A percentile compares a stretch with the other conserved stretches of the same genome.
Conservation (phyloP, 2,329 filamentous ascomycete species). For the Rutstroemia sp. region DNA sequence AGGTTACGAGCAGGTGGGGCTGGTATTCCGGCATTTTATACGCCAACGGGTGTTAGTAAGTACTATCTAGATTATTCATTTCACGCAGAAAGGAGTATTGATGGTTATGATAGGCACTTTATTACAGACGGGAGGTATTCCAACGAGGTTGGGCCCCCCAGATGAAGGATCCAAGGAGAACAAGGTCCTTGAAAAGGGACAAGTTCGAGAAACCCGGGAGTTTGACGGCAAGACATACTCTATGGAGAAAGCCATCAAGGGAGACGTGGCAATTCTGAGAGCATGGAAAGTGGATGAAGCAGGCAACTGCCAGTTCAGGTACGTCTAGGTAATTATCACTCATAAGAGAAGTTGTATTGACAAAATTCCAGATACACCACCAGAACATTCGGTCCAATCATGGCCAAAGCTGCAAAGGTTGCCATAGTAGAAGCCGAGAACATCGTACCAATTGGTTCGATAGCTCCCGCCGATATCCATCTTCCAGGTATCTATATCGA, state of each 20-base stretch:
- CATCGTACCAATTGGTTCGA: slow-evolving; percentile 66
- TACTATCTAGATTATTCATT: slow-evolving; percentile 11
- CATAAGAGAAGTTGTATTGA: slow-evolving; percentile 22
- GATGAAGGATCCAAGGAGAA: slow-evolving; percentile 29
- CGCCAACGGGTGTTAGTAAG: slow-evolving; percentile 60
- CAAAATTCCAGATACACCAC: slow-evolving; percentile 47
- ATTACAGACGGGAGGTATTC: slow-evolving; percentile 61
- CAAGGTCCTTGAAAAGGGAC: slow-evolving; percentile 52
- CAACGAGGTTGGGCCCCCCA: slow-evolving; percentile 50
- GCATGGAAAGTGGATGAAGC: slow-evolving; percentile 70
- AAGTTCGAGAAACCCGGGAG: slow-evolving; percentile 60
- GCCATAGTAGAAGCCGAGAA: slow-evolving; percentile 80
- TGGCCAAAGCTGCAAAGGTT: slow-evolving; percentile 71
- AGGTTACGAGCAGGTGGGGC: slow-evolving; percentile 63
- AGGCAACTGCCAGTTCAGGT: slow-evolving; percentile 53
- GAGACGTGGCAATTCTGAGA: slow-evolving; percentile 69
- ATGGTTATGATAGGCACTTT: slow-evolving; percentile 43
- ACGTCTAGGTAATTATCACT: not conserved
- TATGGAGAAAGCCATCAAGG: slow-evolving; percentile 69
- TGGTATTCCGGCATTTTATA: slow-evolving; percentile 74
- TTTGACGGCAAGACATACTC: slow-evolving; percentile 67
- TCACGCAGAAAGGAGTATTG: not conserved
- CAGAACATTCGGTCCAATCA: slow-evolving; percentile 65
- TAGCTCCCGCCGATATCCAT: slow-evolving; percentile 66
- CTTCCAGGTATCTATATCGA: slow-evolving; percentile 78